Base-by-base conservation (phyloP, 208 protist genomes). In the Histomonas meleagridis region DNA sequence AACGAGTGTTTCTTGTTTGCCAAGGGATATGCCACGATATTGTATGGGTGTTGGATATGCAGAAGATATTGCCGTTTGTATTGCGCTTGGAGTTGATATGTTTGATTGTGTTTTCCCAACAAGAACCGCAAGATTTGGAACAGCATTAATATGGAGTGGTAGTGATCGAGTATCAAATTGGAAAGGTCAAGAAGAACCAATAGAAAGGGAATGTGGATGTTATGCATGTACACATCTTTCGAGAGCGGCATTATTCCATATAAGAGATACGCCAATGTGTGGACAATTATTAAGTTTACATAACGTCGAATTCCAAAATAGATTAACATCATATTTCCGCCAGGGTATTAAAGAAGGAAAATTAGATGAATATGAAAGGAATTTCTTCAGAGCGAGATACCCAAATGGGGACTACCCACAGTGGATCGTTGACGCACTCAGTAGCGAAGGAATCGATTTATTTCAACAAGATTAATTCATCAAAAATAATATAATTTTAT, bases 91-190 rank as follows among this genome's bases (percentile, higher is more conserved):
- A 38, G 98, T 99, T 23, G 98, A 99, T 94, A 99, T 99, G 97
- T 99, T 99, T 92, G 98, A 99, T 94, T 99, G 98, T 94, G 98
- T 99, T n/a, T 99, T 97, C 92, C 97, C 98, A 9, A 98, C 97
- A 79, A 93, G 98, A 46, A 99, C 98, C 0, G 98, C 97, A 12
- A 94, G 97, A 72, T 98, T 98, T 93, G 97, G 97, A 46, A 97
- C 95, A 5, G 97, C 97, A 0, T 92, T 98, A 38, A 97, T 96
- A n/a, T 96, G 21, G 70, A 92, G 40, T 57, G 96, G 32, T 95
- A 94, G 65, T 35, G 93, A 35, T 57, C 62, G 21, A 46, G 92
- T 62, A 95, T 91, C 62, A 7, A 86, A 86, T 10, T 86, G 76
- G 76, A 70, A 57, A 0, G 69, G 65, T 5, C 94, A 96, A 72